Evolutionary conservation across 2,329 filamentous ascomycete species (phyloP).

Genomic region (Hypocrella siamensis): DNA sequence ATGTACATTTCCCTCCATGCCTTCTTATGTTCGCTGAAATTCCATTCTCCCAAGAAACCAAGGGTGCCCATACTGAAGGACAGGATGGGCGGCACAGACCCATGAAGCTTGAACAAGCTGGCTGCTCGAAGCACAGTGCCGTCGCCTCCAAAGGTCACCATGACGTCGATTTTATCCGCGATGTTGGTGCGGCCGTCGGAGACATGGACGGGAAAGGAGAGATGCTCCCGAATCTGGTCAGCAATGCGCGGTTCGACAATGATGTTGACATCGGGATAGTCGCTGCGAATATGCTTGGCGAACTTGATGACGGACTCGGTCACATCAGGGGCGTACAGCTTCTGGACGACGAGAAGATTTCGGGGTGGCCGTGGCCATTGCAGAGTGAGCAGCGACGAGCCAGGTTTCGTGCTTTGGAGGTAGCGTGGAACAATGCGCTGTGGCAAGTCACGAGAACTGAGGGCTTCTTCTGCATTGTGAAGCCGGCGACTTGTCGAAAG

Average conservation of each 20-base stretch:
- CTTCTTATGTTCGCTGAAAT: constrained; percentile 80
- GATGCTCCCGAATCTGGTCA: constrained; percentile 47
- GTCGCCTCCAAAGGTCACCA: constrained; percentile 83
- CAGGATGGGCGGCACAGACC: constrained; percentile 74
- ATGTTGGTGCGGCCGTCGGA: constrained; percentile 35
- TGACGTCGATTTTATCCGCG: constrained; percentile 70
- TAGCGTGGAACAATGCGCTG: constrained; percentile 19
- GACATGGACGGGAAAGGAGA: constrained; percentile 62
- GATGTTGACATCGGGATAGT: constrained; percentile 68
- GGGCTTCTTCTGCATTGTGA: constrained; percentile 16
- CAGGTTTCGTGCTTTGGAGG: constrained; percentile 24
- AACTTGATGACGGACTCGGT: constrained; percentile 36
- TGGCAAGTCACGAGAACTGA: constrained; percentile 18
- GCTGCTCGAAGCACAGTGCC: constrained; percentile 21
- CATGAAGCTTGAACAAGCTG: constrained; percentile 55
- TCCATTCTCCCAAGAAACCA: constrained; percentile 93
- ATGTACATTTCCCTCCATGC: constrained; percentile 91
- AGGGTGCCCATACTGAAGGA: constrained; percentile 96
- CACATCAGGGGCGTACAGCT: constrained; percentile 39
- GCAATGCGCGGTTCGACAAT: constrained; percentile 72
- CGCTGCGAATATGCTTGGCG: constrained; percentile 56
- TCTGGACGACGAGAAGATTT: constrained; percentile 43
- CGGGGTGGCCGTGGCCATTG: constrained; percentile 37
- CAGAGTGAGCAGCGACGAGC: constrained; percentile 37
- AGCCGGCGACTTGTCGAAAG: constrained; percentile 32